Conservation (phyloP, 257 asterid genomes). For the Penstemon davidsonii region DNA sequence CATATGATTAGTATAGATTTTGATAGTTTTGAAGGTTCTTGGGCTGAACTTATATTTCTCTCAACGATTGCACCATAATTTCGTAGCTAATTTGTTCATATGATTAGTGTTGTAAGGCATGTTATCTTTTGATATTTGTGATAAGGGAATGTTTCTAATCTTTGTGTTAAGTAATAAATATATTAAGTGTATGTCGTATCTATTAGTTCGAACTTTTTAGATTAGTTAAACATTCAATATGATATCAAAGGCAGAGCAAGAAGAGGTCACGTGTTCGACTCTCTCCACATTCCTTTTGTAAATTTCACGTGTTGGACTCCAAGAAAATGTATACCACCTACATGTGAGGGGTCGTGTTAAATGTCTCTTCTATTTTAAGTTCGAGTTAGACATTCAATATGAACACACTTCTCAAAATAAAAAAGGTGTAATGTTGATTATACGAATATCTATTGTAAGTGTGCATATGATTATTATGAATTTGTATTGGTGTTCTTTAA, state of each 20-base stretch:
- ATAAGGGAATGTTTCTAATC: slow-evolving; percentile 11
- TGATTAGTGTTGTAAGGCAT: slow-evolving; percentile 20
- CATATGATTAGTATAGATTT: slow-evolving; percentile 35
- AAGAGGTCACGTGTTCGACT: too few species aligned
- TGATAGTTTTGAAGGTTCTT: slow-evolving; percentile 39
- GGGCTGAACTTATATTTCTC: slow-evolving; percentile 29
- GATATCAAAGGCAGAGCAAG: too few species aligned
- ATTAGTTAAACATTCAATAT: too few species aligned
- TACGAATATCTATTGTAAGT: slow-evolving; percentile 21
- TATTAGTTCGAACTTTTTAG: too few species aligned
- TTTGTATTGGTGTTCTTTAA: not conserved
- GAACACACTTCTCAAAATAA: too few species aligned
- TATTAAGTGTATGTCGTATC: too few species aligned
- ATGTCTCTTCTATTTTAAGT: too few species aligned
- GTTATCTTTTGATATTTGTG: slow-evolving; percentile 13
- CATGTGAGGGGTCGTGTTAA: too few species aligned
- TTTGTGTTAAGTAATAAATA: not conserved
- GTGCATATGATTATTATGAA: slow-evolving; percentile 30
- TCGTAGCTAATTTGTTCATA: slow-evolving; percentile 36
- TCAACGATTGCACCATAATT: slow-evolving; percentile 30
- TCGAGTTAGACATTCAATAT: too few species aligned
- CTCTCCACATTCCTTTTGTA: too few species aligned
- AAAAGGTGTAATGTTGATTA: not conserved
- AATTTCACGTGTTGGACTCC: too few species aligned
- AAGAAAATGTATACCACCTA: too few species aligned